Conservation (phyloP, 2,329 filamentous ascomycete species). For the Fusarium albidum region DNA sequence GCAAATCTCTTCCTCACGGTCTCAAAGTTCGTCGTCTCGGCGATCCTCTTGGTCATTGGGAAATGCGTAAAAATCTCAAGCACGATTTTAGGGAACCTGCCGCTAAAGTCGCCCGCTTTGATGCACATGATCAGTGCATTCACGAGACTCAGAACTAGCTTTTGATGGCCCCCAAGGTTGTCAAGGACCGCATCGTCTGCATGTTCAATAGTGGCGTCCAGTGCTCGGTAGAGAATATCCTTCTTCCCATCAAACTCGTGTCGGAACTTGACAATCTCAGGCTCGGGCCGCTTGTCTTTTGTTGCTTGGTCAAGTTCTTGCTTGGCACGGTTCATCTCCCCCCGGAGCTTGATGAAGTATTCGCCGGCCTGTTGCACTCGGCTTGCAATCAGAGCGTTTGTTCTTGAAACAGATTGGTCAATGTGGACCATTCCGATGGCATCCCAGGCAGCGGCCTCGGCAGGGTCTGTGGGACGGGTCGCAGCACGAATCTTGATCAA, state of each 20-base stretch:
- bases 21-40: slow-evolving; percentile 72
- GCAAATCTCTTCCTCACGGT: slow-evolving; percentile 69
- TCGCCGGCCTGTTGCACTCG: slow-evolving; percentile 62
- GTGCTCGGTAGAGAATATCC: slow-evolving; percentile 57
- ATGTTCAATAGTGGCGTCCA: slow-evolving; percentile 62
- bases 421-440: slow-evolving; percentile 59
- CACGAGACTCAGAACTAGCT: slow-evolving; percentile 63
- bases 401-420: slow-evolving; percentile 50
- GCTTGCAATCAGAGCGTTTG: slow-evolving; percentile 51
- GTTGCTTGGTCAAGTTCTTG: slow-evolving; percentile 53
- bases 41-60: slow-evolving; percentile 67
- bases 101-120: slow-evolving; percentile 60
- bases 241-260: slow-evolving; percentile 54
- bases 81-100: slow-evolving; percentile 62
- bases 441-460: slow-evolving; percentile 62
- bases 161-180: slow-evolving; percentile 65
- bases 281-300: slow-evolving; percentile 51
- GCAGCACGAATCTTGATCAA: slow-evolving; percentile 48
- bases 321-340: slow-evolving; percentile 57
- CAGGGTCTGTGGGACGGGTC: slow-evolving; percentile 53
- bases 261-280: slow-evolving; percentile 49
- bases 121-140: slow-evolving; percentile 63
- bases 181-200: slow-evolving; percentile 65
- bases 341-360: slow-evolving; percentile 57
- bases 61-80: slow-evolving; percentile 68